phyloP scores from a whole-genome alignment of 2,329 filamentous ascomycete species.

The Ascochyta lentis region DNA sequence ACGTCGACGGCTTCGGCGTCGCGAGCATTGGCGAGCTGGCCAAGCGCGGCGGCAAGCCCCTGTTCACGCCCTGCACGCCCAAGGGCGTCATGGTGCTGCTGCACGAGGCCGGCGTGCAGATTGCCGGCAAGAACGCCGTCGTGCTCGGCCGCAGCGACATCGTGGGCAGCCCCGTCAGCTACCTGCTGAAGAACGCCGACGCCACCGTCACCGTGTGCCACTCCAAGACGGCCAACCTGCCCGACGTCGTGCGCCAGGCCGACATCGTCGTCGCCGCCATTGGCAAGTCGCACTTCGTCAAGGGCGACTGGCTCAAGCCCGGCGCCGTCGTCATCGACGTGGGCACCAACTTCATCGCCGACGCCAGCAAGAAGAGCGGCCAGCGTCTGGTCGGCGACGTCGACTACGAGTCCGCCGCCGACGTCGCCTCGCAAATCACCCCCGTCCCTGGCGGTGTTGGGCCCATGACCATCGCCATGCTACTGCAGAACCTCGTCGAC shows the following conservation, averaged over 20 bases:
- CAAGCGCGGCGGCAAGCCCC: constrained; percentile 87
- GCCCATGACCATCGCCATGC: constrained; percentile 98
- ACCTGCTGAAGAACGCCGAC: constrained; percentile 91
- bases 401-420: constrained; percentile 81
- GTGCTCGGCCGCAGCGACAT: constrained; percentile 96
- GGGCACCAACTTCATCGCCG: constrained; percentile 93
- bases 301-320: constrained; percentile 93
- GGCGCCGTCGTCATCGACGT: constrained; percentile 97
- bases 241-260: constrained; percentile 77
- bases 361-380: constrained; percentile 88
- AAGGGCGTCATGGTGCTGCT: constrained; percentile 96
- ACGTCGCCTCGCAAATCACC: constrained; percentile 92
- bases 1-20: constrained; percentile 96
- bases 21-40: constrained; percentile 95
- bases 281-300: constrained; percentile 84
- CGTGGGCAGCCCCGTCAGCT: constrained; percentile 95
- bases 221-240: constrained; percentile 79
- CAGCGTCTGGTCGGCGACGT: constrained; percentile 94
- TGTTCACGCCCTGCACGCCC: constrained; percentile 94
- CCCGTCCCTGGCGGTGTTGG: constrained; percentile 96
- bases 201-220: constrained; percentile 97
- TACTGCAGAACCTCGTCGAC: constrained; percentile 93
- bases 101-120: constrained; percentile 79
- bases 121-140: constrained; percentile 90
- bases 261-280: constrained; percentile 94